phyloP scores from a whole-genome alignment of 2,329 filamentous ascomycete species.

The Rhynchosporium agropyri region DNA sequence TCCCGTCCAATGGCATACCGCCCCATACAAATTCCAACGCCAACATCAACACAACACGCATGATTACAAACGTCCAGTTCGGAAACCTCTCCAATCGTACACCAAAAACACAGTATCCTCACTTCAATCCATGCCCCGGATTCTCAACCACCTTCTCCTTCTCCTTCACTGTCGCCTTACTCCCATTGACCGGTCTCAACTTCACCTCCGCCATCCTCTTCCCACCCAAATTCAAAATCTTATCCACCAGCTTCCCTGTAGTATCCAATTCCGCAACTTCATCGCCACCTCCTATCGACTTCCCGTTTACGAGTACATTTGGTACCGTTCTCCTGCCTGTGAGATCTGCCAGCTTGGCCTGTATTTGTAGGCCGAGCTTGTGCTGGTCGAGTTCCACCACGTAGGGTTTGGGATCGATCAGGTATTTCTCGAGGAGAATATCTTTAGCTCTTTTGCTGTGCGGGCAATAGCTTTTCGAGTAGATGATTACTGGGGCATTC shows the following conservation, averaged over 20 bases:
- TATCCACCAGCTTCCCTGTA: constrained; percentile 67
- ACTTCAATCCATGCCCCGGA: constrained; percentile 15
- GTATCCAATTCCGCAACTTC: constrained; percentile 75
- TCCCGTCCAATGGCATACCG: constrained; percentile 7
- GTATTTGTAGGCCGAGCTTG: constrained; percentile 70
- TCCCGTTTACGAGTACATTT: constrained; percentile 85
- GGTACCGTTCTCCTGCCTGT: constrained; percentile 87
- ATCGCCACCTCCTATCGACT: constrained; percentile 88
- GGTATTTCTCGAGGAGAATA: constrained; percentile 82
- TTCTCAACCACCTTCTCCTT: constrained; percentile 6
- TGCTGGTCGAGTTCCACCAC: constrained; percentile 91
- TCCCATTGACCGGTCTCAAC: constrained; percentile 10
- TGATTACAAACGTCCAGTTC: neutral
- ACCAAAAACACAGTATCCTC: constrained; percentile 7
- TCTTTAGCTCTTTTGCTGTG: constrained; percentile 83
- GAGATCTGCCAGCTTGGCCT: constrained; percentile 68
- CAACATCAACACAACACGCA: neutral
- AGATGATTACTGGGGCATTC: constrained; percentile 74
- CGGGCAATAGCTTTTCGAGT: constrained; percentile 93
- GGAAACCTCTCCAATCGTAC: neutral
- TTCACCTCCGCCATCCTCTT: constrained; percentile 51
- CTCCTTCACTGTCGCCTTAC: constrained; percentile 6
- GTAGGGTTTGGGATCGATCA: constrained; percentile 77
- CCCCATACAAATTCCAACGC: constrained; percentile 15
- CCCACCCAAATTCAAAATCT: constrained; percentile 72